Base-by-base conservation (phyloP, 176 grass and related monocot genomes). In the Musa acuminata region DNA sequence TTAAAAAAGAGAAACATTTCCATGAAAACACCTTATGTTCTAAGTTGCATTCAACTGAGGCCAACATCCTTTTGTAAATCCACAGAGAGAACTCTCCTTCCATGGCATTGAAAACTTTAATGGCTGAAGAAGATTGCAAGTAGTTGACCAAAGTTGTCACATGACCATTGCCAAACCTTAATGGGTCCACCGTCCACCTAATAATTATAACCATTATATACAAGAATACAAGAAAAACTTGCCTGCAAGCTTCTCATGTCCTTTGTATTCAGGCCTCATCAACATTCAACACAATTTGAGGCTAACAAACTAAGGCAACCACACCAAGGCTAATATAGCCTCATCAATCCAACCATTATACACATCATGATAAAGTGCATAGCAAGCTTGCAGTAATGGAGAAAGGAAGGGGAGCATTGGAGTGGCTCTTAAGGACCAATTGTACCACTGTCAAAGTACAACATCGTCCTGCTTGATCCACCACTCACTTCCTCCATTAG, bases 361-460 rank as follows among this genome's bases (percentile, higher is more conserved):
- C 35, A 13, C 52, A 9, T 13, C 52, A 60, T 60, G 35, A 43
- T 43, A 43, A 22, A 43, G 35, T 43, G 35, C 35, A 43, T 5
- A 55, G 12, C 2, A 55, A 55, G 12, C 54, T 13, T 55, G 10
- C 13, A 16, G 54, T 14, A 55, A 55, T 55, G 54, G 1, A 55
- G 12, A 55, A 55, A 14, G 16, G 3, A 16, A 55, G 54, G 54
- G 54, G 35, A 43, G 35, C 35, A 43, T 43, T 43, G 35, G 35
- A 43, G 35, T 43, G 4, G 66, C 17, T n/a, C n/a, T 69, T 22
- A 73, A 8, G 71, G 71, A 13, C 71, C 71, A 29, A 73, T n/a
- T 2, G 71, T 73, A 11, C 71, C 71, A 7, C 20, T 73, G 49
- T 73, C 71, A 8, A 73, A 73, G 71, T 73, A 73, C 11, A 73